Evolutionary conservation across 345 rosid species (phyloP), one percentile per base, ranked within the genome.

Genomic region (Erucastrum elatum): DNA sequence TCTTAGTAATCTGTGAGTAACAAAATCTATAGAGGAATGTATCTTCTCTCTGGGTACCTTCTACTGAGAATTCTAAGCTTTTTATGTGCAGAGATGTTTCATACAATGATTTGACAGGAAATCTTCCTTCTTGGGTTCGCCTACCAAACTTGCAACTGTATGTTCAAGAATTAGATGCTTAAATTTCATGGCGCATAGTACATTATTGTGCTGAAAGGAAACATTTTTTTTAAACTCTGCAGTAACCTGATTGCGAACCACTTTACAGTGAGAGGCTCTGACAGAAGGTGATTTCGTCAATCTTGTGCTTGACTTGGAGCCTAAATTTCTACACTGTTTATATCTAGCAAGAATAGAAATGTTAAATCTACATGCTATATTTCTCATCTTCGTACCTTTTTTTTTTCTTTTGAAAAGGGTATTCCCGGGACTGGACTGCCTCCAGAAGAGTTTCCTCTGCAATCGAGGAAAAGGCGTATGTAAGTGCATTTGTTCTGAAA

Each of bases 101-200:
- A 1, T 90, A 91, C 81, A 93, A 93, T 79, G 83, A 84, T 77
- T 82, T 91, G 82, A 60, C 70, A 0, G 95, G 95, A 17, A 84
- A 55, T 78, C 76, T 91, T 76, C 98, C 98, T 77, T 78, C 93
- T 27, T 91, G 97, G 98, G 73, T 90, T 76, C 81, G 27, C 75
- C 73, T 70, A 58, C 70, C 6, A 46, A 79, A 82, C 69, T 75
- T 91, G 72, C 81, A 82, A 74, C 68, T 93, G 98, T 91, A 83
- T 55, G 95, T 75, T 29, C 8, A 3, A 11, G 59, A 63, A 64
- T 33, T 15, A 63, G 39, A 21, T 70, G 71, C 46, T 80, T 68
- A 26, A n/a, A n/a, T 64, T 56, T 70, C 68, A 25, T 75, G 75
- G 67, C 33, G 51, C 27, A 51, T 51, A n/a, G 8, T 53, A 16